Conservation (phyloP, 345 rosid genomes). For the Citrus australasica region DNA sequence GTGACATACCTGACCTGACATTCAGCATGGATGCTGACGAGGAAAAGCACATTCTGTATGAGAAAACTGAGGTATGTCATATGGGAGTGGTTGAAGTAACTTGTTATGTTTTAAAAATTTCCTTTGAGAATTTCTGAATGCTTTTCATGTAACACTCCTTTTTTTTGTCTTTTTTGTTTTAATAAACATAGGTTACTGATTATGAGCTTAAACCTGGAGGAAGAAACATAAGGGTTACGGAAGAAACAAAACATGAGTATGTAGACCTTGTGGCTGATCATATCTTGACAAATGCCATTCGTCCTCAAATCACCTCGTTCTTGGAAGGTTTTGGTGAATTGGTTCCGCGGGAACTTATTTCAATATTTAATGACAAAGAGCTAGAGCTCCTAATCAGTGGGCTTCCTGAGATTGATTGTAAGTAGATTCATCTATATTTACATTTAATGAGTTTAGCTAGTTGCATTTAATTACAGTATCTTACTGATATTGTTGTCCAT, state of each 20-base stretch:
- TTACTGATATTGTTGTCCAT: conserved; percentile 10
- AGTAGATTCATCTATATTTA: conserved; percentile 32
- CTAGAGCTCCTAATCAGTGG: conserved; percentile 99
- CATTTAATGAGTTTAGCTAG: not conserved
- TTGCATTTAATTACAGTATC: conserved; percentile 2
- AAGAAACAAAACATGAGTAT: conserved; percentile 96
- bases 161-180: not conserved
- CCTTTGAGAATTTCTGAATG: not conserved
- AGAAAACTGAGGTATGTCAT: conserved; percentile 75
- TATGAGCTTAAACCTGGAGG: conserved; percentile 98
- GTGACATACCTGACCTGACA: conserved; percentile 80
- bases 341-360: conserved; percentile 76
- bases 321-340: conserved; percentile 82
- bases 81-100: not conserved
- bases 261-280: conserved; percentile 98
- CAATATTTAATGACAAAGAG: conserved; percentile 94
- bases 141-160: not conserved
- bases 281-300: conserved; percentile 91
- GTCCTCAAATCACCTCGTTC: conserved; percentile 90
- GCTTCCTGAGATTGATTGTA: conserved; percentile 97
- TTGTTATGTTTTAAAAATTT: not conserved
- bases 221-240: conserved; percentile 87
- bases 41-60: conserved; percentile 93
- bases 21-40: conserved; percentile 99
- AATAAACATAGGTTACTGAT: conserved; percentile 73